Evolutionary conservation across 768 basidiomycete species (phyloP), one percentile per base, ranked within the genome.

Genomic region (Filobasidium floriforme): DNA sequence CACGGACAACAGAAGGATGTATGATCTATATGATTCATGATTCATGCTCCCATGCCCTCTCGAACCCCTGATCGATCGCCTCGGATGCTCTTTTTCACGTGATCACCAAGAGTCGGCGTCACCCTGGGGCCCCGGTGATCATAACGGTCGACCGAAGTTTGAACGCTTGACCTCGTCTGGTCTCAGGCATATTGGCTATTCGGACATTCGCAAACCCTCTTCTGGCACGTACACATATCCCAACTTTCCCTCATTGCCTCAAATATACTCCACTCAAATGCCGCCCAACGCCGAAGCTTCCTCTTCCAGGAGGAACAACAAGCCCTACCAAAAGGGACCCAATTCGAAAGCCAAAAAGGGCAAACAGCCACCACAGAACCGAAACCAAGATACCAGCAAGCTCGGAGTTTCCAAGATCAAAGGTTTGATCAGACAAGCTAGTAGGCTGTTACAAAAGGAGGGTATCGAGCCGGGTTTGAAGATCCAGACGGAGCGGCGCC

Each of bases 341-440:
- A 11, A 41, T n/a, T 29, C 29, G 19, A 37, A 37, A n/a, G 12
- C 40, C 65, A 66, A 61, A 29, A 65, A 60, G 44, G 37, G 54
- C 44, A 60, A 59, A 18, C 63, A 64, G 41, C 43, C 52, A 19
- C 63, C 64, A 12, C 59, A 65, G 11, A 60, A 65, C 44, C 52
- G 54, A 57, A 60, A 60, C 26, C 54, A 22, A 15, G 54, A 57
- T 28, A 15, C 22, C 12, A 57, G 54, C 54, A 57, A 57, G 54
- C 29, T 57, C 24, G 91, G 92, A 18, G 83, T 92, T 7, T 88
- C 88, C 71, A 96, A 91, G 79, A 80, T 94, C 69, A 97, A 96
- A 77, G 84, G 91, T 6, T 81, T 86, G 29, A 79, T 97, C 62
- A 81, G 93, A 62, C 92, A 94, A 79, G 88, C 91, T 0, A 84